Evolutionary conservation across 1,139 yeast species (phyloP).

Genomic region (Geotrichum siamense): DNA sequence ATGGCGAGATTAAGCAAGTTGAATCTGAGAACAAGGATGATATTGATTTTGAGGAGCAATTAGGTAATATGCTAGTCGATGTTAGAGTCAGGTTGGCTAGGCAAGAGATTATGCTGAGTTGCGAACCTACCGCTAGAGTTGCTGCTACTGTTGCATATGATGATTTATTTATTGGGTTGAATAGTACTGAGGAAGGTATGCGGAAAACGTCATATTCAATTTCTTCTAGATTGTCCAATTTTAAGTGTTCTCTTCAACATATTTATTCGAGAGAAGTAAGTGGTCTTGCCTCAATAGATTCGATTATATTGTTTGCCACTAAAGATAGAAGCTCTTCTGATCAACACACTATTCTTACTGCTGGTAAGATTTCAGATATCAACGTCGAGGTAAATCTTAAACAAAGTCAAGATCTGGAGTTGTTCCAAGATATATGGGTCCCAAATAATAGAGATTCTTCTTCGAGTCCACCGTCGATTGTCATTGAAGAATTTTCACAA

Average conservation of each 20-base stretch:
- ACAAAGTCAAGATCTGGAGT: constrained; percentile 77
- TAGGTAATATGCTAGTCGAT: constrained; percentile 52
- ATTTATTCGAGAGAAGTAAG: constrained; percentile 84
- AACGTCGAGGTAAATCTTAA: constrained; percentile 64
- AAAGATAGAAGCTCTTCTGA: constrained; percentile 25
- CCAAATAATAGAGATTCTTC: constrained; percentile 34
- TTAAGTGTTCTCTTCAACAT: constrained; percentile 75
- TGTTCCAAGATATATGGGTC: constrained; percentile 82
- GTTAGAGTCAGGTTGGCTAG: constrained; percentile 59
- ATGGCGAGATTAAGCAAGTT: constrained; percentile 47
- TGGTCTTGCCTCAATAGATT: constrained; percentile 59
- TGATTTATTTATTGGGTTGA: constrained; percentile 52
- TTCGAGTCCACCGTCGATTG: constrained; percentile 1
- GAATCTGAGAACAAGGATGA: constrained; percentile 38
- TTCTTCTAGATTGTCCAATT: constrained; percentile 43
- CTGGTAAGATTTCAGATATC: constrained; percentile 51
- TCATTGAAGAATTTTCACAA: constrained; percentile 9
- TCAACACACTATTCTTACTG: constrained; percentile 31
- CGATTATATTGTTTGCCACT: constrained; percentile 38
- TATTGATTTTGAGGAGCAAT: constrained; percentile 20
- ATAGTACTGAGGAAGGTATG: constrained; percentile 39
- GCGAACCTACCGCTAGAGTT: constrained; percentile 90
- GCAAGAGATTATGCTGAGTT: constrained; percentile 70
- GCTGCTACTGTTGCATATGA: constrained; percentile 75
- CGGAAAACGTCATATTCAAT: constrained; percentile 35